A percentile compares a stretch with the other conserved stretches of the same genome.
Evolutionary conservation across 768 basidiomycete genomes (phyloP).

Genomic region (Tricholoma saponaceum): DNA sequence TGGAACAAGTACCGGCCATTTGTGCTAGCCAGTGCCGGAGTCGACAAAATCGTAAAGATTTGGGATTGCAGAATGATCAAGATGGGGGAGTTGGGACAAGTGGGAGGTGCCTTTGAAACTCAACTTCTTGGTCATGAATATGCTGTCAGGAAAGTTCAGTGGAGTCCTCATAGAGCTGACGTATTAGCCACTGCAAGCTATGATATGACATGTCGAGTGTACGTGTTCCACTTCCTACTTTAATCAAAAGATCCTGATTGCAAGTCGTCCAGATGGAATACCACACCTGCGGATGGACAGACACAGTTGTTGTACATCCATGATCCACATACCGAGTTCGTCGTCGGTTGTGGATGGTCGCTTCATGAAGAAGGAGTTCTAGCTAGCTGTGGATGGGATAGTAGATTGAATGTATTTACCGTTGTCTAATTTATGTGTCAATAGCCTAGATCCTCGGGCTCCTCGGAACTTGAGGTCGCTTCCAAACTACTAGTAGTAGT

Average conservation of each 20-base stretch:
- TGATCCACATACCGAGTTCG: conserved; percentile 92
- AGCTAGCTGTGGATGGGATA: conserved; percentile 92
- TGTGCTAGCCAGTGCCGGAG: conserved; percentile 71
- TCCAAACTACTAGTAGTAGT: no score
- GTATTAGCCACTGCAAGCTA: conserved; percentile 72
- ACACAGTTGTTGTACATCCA: conserved; percentile 65
- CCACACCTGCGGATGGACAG: conserved; percentile 45
- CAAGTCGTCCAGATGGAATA: conserved; percentile 61
- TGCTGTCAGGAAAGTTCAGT: conserved; percentile 84
- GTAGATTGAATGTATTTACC: conserved; percentile 63
- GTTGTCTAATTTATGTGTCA: not conserved
- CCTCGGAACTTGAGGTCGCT: no score
- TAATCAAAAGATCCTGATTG: not conserved
- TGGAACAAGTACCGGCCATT: conserved; percentile 92
- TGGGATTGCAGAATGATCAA: conserved; percentile 91
- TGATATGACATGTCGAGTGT: conserved; percentile 96
- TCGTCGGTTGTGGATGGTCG: conserved; percentile 90
- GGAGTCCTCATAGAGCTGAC: conserved; percentile 78
- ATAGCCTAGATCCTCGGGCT: no score
- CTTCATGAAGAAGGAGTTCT: conserved; percentile 83
- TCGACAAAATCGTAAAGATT: conserved; percentile 71
- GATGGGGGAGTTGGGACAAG: conserved; percentile 44
- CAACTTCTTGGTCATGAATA: conserved; percentile 85
- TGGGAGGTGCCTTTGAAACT: conserved; percentile 70
- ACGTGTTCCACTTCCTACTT: conserved; percentile 28